Percentiles rank a stretch among this genome's conserved stretches.
These are phyloP conservation scores for Hypocrella siamensis DNA, from an alignment of 2,329 filamentous ascomycete genomes.

Conservation along the genomic window DNA sequence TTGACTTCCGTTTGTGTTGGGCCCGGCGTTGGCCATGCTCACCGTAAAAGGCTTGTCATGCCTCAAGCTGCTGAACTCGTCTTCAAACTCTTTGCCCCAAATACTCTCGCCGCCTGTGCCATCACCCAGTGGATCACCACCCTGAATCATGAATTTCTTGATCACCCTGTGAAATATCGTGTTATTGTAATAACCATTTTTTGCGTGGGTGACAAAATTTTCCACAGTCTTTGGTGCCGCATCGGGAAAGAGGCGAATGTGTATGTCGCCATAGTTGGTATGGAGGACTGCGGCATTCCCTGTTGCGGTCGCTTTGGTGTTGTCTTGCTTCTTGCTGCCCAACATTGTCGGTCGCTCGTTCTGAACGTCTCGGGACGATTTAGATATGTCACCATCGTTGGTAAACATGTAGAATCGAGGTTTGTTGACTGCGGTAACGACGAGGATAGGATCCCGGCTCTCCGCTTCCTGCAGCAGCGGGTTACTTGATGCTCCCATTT, in stretches of 20 bases:
- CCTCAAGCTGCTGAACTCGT: conserved; percentile 80
- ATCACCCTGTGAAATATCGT: conserved; percentile 97
- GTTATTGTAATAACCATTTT: conserved; percentile 89
- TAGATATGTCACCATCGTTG: conserved; percentile 70
- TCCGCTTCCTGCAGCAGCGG: conserved; percentile 88
- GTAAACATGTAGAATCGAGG: conserved; percentile 97
- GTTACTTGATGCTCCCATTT: conserved; percentile 92
- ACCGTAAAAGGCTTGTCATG: conserved; percentile 95
- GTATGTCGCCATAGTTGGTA: conserved; percentile 87
- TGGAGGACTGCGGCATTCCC: conserved; percentile 75
- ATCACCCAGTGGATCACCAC: conserved; percentile 84
- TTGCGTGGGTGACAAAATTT: conserved; percentile 88
- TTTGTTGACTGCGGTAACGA: conserved; percentile 72
- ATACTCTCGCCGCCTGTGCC: conserved; percentile 78
- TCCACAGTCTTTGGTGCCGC: conserved; percentile 90
- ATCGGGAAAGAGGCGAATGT: conserved; percentile 82
- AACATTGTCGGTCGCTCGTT: conserved; percentile 77
- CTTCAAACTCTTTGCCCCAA: conserved; percentile 89
- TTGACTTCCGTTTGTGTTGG: conserved; percentile 88
- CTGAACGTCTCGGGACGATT: conserved; percentile 75
- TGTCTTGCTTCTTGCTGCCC: conserved; percentile 37
- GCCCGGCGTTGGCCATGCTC: conserved; percentile 95
- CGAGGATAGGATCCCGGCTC: conserved; percentile 74
- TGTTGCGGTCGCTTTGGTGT: conserved; percentile 47
- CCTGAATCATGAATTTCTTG: conserved; percentile 98